phyloP scores from a whole-genome alignment of 176 grass and related monocot species.

The Alloteropsis semialata region DNA sequence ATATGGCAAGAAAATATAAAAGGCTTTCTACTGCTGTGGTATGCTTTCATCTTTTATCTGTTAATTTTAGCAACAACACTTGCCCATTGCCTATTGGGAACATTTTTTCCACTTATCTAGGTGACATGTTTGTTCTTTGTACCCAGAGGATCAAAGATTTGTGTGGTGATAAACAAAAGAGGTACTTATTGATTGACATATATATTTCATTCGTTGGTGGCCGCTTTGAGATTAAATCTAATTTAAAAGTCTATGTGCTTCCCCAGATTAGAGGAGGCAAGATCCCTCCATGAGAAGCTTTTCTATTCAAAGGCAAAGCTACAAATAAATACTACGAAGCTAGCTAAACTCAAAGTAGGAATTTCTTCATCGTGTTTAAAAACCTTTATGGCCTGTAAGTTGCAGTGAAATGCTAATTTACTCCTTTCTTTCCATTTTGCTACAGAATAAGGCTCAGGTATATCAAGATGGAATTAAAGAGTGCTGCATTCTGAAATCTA shows the following conservation, averaged over 20 bases:
- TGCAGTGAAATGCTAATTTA: constrained; percentile 28
- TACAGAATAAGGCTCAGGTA: constrained; percentile 54
- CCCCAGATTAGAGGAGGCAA: constrained; percentile 61
- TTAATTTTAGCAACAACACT: constrained; percentile 10
- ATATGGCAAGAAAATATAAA: constrained; percentile 52
- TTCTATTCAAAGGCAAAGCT: constrained; percentile 63
- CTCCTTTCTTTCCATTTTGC: constrained; percentile 25
- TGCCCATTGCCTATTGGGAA: constrained; percentile 37
- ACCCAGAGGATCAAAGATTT: constrained; percentile 58
- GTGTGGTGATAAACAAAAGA: constrained; percentile 44
- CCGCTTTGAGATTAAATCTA: background rate
- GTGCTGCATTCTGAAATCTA: constrained; percentile 66
- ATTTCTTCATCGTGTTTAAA: constrained; percentile 6
- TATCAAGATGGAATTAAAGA: constrained; percentile 46
- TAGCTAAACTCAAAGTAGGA: constrained; percentile 63
- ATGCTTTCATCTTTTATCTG: constrained; percentile 41
- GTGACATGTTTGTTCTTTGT: constrained; percentile 35
- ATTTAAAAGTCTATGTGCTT: constrained; percentile 6
- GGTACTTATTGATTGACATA: constrained; percentile 38
- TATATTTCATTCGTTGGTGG: background rate
- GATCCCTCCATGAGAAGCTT: constrained; percentile 65
- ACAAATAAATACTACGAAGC: constrained; percentile 70
- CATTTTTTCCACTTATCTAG: constrained; percentile 22
- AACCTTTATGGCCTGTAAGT: constrained; percentile 9
- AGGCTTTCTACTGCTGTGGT: constrained; percentile 74